Evolutionary conservation across 1,139 yeast genomes (phyloP).

Genomic region (Taphrina wiesneri): DNA sequence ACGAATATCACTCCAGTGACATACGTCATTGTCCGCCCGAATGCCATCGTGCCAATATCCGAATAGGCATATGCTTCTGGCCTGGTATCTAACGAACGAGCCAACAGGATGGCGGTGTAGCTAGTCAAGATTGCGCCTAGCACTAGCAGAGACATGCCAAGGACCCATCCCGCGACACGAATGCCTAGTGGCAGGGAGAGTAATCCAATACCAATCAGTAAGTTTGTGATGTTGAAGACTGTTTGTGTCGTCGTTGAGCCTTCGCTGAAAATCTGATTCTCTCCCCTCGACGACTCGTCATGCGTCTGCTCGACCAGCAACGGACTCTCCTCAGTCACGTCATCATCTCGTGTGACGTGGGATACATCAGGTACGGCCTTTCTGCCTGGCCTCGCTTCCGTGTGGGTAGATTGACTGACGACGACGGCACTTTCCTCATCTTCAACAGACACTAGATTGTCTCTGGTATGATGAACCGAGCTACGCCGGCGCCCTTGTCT

Average conservation of each 20-base stretch:
- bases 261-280: neutral
- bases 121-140: conserved; percentile 52
- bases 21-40: conserved; percentile 60
- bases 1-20: conserved; percentile 72
- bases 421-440: neutral
- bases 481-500: conserved; percentile 7
- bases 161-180: conserved; percentile 74
- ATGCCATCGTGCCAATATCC: conserved; percentile 77
- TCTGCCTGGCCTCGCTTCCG: neutral
- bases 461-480: neutral
- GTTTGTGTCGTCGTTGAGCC: conserved; percentile 65
- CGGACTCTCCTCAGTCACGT: neutral
- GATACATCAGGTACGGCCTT: neutral
- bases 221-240: conserved; percentile 80
- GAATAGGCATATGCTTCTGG: conserved; percentile 81
- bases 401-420: neutral
- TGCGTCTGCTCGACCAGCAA: neutral
- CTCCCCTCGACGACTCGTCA: neutral
- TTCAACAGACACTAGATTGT: neutral
- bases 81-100: conserved; percentile 70
- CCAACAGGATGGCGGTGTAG: conserved; percentile 66
- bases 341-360: neutral
- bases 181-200: conserved; percentile 81
- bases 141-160: conserved; percentile 51
- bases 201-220: conserved; percentile 81